A percentile compares a stretch with the other conserved stretches of the same genome.
phyloP scores from a whole-genome alignment of 2,329 filamentous ascomycete genomes.

The Xylaria sp. region DNA sequence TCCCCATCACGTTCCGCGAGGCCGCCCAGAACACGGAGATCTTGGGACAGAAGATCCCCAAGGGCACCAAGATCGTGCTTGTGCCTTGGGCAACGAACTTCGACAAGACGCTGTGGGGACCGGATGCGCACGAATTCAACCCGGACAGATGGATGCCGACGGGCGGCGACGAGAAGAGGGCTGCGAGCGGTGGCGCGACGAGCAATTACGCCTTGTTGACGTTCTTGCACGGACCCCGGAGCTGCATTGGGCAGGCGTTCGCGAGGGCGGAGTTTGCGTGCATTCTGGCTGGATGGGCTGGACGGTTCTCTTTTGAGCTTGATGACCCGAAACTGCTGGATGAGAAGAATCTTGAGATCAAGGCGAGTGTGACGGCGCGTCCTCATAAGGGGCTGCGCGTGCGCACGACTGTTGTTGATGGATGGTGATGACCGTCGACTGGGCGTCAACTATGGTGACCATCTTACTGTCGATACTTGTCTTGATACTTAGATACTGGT shows the following conservation, averaged over 20 bases:
- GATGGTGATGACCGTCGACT: constrained; percentile 47
- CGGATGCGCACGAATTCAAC: constrained; percentile 67
- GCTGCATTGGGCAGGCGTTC: constrained; percentile 79
- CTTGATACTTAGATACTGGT: no score
- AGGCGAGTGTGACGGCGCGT: constrained; percentile 64
- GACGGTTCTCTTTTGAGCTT: constrained; percentile 62
- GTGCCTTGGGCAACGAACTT: constrained; percentile 64
- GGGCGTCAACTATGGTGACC: no score
- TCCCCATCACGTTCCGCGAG: constrained; percentile 55
- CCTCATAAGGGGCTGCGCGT: constrained; percentile 69
- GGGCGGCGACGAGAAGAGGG: constrained; percentile 34
- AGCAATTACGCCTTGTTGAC: constrained; percentile 76
- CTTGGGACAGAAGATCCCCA: constrained; percentile 54
- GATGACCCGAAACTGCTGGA: constrained; percentile 56
- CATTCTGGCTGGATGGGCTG: constrained; percentile 70
- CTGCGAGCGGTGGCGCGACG: constrained; percentile 63
- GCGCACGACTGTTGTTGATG: constrained; percentile 59
- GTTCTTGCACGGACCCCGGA: constrained; percentile 79
- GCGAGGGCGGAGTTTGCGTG: constrained; percentile 81
- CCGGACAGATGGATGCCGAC: constrained; percentile 66
- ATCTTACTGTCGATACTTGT: no score
- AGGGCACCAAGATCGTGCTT: constrained; percentile 60
- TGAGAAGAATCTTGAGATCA: constrained; percentile 61
- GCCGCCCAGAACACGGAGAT: constrained; percentile 52
- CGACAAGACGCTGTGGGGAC: constrained; percentile 65